Base-by-base conservation (phyloP, 2,329 filamentous ascomycete genomes). In the Helminthosporium solani region DNA sequence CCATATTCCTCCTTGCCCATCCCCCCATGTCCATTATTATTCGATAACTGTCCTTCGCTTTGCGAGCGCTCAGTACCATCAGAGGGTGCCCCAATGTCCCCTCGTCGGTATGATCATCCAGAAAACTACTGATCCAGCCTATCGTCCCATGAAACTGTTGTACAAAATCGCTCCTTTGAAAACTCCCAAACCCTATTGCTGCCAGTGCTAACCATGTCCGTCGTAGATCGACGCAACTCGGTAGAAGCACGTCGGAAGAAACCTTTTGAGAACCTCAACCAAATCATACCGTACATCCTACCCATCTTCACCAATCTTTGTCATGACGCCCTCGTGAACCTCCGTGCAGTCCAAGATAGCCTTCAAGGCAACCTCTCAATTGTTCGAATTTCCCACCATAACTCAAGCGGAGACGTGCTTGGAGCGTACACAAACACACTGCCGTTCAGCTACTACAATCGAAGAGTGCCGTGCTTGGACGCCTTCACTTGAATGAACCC, bases 401-500 rank as follows among this genome's bases (percentile, higher is more conserved):
- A 9, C 23, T 9, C 23, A 9, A 9, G 23, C 6, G 5, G 23
- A 25, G 23, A 6, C 9, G 5, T 25, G 23, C 9, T 9, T n/a
- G n/a, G n/a, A 25, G 23, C 23, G 23, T 25, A 9, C 23, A 25
- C 23, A 25, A 25, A 25, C 5, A 25, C 23, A 25, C 4, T 11
- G 14, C 12, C 8, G 14, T 31, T 14, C 28, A 31, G 14, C 7
- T 5, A 31, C 28, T 31, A n/a, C 14, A 14, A n/a, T n/a, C 28
- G 14, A 31, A 14, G 28, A 6, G 14, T 16, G 3, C 16, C 36
- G 7, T 28, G 12, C 12, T 16, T 19, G 18, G 28, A n/a, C 33
- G 28, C 38, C 27, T 35, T 50, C 44, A 57, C 43, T 60, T 57
- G 6, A 43, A 33, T 35, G 50, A 42, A 14, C 46, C 53, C 35